Conservation (phyloP, 1,284 basidiomycete genomes). For the Tilletia indica region DNA sequence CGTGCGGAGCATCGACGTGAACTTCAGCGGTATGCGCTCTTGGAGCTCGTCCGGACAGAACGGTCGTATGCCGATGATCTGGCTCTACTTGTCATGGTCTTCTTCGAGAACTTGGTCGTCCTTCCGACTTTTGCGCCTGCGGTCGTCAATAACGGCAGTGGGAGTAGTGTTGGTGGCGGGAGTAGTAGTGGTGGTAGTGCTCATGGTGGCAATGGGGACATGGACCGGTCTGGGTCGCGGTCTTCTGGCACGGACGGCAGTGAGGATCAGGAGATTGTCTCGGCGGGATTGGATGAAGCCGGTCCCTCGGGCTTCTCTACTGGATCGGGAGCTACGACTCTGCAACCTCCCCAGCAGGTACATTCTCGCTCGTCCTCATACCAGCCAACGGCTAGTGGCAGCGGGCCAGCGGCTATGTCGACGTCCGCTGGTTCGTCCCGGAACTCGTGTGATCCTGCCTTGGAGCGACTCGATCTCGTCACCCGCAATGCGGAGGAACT, state of each 20-base stretch:
- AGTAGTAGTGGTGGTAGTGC: neutral
- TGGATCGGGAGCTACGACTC: neutral
- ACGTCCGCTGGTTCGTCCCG: neutral
- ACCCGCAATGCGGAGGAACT: constrained; percentile 48
- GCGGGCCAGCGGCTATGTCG: neutral
- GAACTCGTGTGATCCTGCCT: neutral
- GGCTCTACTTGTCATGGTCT: constrained; percentile 45
- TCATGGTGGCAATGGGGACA: neutral
- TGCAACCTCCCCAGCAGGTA: too few species aligned
- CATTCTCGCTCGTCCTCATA: neutral
- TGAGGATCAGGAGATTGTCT: neutral
- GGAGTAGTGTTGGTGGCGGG: neutral
- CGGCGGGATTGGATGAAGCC: neutral
- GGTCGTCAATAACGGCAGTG: neutral
- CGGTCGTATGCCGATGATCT: constrained; percentile 52
- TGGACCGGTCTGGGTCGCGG: neutral
- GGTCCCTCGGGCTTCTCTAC: neutral
- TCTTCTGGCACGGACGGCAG: neutral
- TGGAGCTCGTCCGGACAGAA: constrained; percentile 53
- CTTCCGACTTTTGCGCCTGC: constrained; percentile 45
- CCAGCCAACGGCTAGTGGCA: neutral
- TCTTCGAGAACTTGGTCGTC: constrained; percentile 44
- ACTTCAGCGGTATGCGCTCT: constrained; percentile 35
- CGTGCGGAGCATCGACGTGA: constrained; percentile 8
- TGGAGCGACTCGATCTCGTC: constrained; percentile 33